Base-by-base conservation (phyloP, 805 yeast species). In the Saturnispora sanitii region DNA sequence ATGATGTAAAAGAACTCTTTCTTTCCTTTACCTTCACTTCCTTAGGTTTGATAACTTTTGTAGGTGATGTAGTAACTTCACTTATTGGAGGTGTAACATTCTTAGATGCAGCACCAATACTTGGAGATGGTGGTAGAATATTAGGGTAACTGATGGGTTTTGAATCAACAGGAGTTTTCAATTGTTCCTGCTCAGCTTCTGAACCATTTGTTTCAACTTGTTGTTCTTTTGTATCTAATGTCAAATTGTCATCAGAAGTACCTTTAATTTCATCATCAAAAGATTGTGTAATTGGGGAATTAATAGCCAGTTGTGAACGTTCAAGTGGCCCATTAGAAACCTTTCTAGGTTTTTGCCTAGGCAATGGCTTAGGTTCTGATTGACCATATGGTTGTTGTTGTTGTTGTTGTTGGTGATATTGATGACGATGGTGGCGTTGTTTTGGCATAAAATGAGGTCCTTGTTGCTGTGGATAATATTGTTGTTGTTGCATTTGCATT, bases 1-100 rank as follows among this genome's bases (percentile, higher is more conserved):
- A 47, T n/a, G 48, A 44, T 1, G 49, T 33, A 15, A 47, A 47
- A 3, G 50, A 43, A 13, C 48, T 29, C 37, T 47, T 47, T 29
- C 42, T 34, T 9, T 40, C 42, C 26, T 38, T 41, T 17, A 37
- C 13, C 27, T 47, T 46, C 1, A 15, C 22, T 27, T 46, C 43
- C n/a, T 28, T 36, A 18, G 43, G 43, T 25, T 46, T 40, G 16
- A 16, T 41, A 11, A 19, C 15, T 29, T 32, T 33, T 13, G 15
- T 13, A 33, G 32, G 32, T 15, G 39, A 37, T 4, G 32, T 28
- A 13, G 8, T 30, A 6, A 17, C 8, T 15, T 30, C 17, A n/a
- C 17, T 12, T 7, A 9, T 12, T 16, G 22, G 13, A 18, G 15
- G 16, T 19, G 35, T 32, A 13, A 19, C 25, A 32, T 32, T 32